A percentile compares a stretch with the other conserved stretches of the same genome.
phyloP scores from a whole-genome alignment of 2,329 filamentous ascomycete species.

The Orbilia blumenaviensis region DNA sequence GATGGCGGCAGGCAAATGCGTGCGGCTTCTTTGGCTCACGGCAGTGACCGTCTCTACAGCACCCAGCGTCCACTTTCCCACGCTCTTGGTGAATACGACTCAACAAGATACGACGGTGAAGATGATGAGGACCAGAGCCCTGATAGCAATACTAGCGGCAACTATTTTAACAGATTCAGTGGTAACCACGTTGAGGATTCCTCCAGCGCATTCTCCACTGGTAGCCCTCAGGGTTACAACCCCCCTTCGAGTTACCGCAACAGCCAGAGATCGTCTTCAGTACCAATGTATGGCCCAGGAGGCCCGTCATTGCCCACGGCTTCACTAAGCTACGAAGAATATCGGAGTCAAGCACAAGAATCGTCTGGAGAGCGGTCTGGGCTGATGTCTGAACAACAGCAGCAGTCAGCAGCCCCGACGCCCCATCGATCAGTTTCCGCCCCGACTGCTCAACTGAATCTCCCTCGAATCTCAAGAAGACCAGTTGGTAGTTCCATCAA shows the following conservation, averaged over 20 bases:
- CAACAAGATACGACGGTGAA: constrained; percentile 22
- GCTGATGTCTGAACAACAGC: constrained; percentile 4
- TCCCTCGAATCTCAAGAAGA: constrained; percentile 38
- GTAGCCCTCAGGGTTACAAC: constrained; percentile 25
- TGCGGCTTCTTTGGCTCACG: constrained; percentile 33
- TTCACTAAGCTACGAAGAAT: constrained; percentile 49
- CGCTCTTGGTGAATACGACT: constrained; percentile 50
- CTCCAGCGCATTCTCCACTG: constrained; percentile 27
- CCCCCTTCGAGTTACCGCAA: constrained; percentile 42
- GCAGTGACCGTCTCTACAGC: constrained; percentile 49
- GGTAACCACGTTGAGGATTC: constrained; percentile 49
- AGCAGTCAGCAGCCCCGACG: background rate
- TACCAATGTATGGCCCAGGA: constrained; percentile 17
- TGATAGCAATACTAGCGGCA: constrained; percentile 15
- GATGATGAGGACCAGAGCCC: background rate
- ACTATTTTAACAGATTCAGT: constrained; percentile 50
- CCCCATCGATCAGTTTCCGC: constrained; percentile 48
- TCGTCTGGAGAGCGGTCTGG: constrained; percentile 18
- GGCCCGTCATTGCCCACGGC: constrained; percentile 33
- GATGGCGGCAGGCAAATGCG: constrained; percentile 51
- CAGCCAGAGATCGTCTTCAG: constrained; percentile 35
- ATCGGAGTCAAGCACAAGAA: constrained; percentile 30
- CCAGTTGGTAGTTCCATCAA: constrained; percentile 28
- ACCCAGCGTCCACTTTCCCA: constrained; percentile 47
- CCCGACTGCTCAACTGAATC: background rate